A percentile compares a stretch with the other conserved stretches of the same genome.
phyloP scores from a whole-genome alignment of 2,329 filamentous ascomycete species.

The Monosporascus sp. region DNA sequence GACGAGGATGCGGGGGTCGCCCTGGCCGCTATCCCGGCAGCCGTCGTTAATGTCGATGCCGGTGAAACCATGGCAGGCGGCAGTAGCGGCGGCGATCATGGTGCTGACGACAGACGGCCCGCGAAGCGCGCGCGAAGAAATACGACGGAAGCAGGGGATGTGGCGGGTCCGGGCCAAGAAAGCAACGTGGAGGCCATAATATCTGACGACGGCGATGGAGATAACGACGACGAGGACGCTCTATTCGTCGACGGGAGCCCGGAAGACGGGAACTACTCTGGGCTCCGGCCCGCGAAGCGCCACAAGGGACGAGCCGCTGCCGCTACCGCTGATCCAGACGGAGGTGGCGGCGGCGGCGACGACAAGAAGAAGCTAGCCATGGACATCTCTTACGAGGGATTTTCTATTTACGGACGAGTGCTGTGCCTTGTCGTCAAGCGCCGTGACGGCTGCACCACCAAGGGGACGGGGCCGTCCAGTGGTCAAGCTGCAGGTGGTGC shows the following conservation, averaged over 20 bases:
- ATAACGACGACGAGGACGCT: slow-evolving; percentile 27
- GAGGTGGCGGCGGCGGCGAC: slow-evolving; percentile 36
- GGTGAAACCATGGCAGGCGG: slow-evolving; percentile 19
- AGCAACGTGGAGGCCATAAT: slow-evolving; percentile 30
- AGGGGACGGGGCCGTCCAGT: slow-evolving; percentile 22
- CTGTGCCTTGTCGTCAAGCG: slow-evolving; percentile 84
- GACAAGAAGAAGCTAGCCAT: slow-evolving; percentile 90
- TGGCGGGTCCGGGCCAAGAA: slow-evolving; percentile 22
- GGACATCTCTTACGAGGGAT: slow-evolving; percentile 87
- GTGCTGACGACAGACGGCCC: slow-evolving; percentile 8
- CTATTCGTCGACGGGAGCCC: slow-evolving; percentile 24
- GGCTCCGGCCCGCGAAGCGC: slow-evolving; percentile 41
- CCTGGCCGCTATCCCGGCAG: slow-evolving; percentile 51
- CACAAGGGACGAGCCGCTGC: slow-evolving; percentile 31
- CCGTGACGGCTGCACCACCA: slow-evolving; percentile 51
- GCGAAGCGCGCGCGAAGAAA: slow-evolving; percentile 27
- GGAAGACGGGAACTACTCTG: slow-evolving; percentile 34
- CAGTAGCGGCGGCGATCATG: slow-evolving; percentile 8
- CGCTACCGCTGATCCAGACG: slow-evolving; percentile 16
- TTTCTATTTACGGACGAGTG: slow-evolving; percentile 90
- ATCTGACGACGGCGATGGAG: slow-evolving; percentile 30
- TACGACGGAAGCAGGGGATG: slow-evolving; percentile 18
- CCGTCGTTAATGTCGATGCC: slow-evolving; percentile 24
- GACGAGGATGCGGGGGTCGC: slow-evolving; percentile 54
- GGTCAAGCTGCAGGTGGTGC: slow-evolving; percentile 23